Percentiles rank a stretch among this genome's conserved stretches.
These are phyloP conservation scores for Aspergillus japonicus DNA, from an alignment of 2,329 filamentous ascomycete genomes.

Conservation along the genomic window DNA sequence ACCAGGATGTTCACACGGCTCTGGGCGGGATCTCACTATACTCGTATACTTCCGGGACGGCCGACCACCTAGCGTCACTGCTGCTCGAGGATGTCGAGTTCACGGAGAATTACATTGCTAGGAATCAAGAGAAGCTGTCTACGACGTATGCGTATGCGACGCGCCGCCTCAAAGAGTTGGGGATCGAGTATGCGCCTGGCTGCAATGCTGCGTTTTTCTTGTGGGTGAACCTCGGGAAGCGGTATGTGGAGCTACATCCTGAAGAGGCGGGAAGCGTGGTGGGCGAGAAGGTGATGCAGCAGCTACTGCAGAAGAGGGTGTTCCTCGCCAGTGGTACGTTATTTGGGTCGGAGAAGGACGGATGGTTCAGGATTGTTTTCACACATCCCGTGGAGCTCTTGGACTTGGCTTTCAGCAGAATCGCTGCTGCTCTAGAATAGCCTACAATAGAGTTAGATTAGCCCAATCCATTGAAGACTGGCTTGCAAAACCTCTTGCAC, in stretches of 20 bases:
- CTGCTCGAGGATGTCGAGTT: constrained; percentile 48
- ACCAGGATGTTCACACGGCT: constrained; percentile 40
- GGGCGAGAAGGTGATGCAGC: constrained; percentile 32
- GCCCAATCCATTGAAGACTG: too few relatives aligned
- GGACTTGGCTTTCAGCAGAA: not conserved
- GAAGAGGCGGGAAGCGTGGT: constrained; percentile 14
- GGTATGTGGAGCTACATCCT: constrained; percentile 18
- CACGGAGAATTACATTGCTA: constrained; percentile 45
- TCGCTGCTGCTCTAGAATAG: not conserved
- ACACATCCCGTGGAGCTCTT: not conserved
- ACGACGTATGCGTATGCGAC: constrained; percentile 42
- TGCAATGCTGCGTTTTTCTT: constrained; percentile 59
- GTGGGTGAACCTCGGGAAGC: constrained; percentile 51
- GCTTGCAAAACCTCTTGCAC: too few relatives aligned
- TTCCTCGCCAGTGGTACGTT: constrained; percentile 36
- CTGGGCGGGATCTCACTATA: constrained; percentile 46
- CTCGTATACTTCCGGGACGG: constrained; percentile 48
- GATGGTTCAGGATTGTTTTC: constrained; percentile 47
- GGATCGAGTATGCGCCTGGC: constrained; percentile 49
- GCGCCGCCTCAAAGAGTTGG: constrained; percentile 39
- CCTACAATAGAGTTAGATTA: too few relatives aligned
- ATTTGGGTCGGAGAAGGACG: constrained; percentile 41
- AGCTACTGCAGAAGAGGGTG: constrained; percentile 38
- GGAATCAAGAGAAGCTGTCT: constrained; percentile 46
- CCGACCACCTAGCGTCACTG: constrained; percentile 38